phyloP scores from a whole-genome alignment of 495 filamentous ascomycete species.

The Neurospora sp. region DNA sequence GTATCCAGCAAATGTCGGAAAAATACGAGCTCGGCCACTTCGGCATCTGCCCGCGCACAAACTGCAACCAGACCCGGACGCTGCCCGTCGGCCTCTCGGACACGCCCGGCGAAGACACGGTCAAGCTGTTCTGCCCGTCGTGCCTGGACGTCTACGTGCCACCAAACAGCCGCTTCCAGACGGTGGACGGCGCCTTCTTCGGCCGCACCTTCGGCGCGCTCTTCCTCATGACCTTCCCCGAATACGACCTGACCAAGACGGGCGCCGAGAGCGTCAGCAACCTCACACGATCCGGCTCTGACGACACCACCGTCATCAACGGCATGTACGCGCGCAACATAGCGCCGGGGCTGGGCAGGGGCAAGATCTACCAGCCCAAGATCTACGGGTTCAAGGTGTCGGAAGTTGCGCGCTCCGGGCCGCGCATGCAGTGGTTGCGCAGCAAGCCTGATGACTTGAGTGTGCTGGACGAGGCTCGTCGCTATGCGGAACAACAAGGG shows the following conservation, averaged over 20 bases:
- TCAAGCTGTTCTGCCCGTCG: constrained; percentile 95
- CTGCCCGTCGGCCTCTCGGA: constrained; percentile 89
- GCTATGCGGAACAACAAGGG: constrained; percentile 39
- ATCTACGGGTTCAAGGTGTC: constrained; percentile 96
- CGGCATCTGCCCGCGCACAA: constrained; percentile 80
- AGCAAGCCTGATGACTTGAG: constrained; percentile 68
- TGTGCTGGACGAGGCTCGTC: constrained; percentile 70
- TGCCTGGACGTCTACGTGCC: constrained; percentile 97
- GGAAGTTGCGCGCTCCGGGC: constrained; percentile 75
- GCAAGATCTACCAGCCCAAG: constrained; percentile 82
- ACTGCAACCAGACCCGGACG: constrained; percentile 78
- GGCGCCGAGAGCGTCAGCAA: constrained; percentile 34
- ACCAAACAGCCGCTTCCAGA: constrained; percentile 93
- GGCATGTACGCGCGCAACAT: constrained; percentile 75
- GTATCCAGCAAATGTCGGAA: constrained; percentile 97
- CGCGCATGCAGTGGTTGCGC: constrained; percentile 93
- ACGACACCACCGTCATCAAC: constrained; percentile 56
- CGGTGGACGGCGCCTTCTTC: constrained; percentile 97
- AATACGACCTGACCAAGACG: constrained; percentile 65
- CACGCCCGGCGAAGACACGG: constrained; percentile 90
- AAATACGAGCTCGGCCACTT: constrained; percentile 97
- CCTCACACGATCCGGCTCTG: constrained; percentile 26
- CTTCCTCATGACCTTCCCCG: constrained; percentile 97
- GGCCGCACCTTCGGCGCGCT: constrained; percentile 87
- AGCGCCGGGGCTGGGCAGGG: constrained; percentile 72